phyloP scores from a whole-genome alignment of 163 green algal species.

The Smithsoniella earleae region DNA sequence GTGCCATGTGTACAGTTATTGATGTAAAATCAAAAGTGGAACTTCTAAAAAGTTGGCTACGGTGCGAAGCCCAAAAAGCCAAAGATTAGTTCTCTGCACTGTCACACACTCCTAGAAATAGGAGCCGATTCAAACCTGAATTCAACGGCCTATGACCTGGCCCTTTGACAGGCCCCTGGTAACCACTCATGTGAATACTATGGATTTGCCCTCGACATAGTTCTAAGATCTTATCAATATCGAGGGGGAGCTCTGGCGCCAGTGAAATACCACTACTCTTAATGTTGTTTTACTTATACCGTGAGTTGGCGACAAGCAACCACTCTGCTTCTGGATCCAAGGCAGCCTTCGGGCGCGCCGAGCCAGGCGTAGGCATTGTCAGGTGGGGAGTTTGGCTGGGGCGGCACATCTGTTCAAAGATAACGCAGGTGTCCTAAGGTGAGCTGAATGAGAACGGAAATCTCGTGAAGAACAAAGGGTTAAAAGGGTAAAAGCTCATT shows the following conservation, averaged over 20 bases:
- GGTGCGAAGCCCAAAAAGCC: too few relatives aligned
- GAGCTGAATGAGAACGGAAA: constrained; percentile 88
- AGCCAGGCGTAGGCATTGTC: constrained; percentile 84
- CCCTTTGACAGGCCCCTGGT: too few relatives aligned
- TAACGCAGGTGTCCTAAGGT: constrained; percentile 91
- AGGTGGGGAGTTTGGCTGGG: constrained; percentile 84
- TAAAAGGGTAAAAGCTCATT: constrained; percentile 91
- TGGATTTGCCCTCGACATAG: too few relatives aligned
- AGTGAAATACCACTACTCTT: constrained; percentile 81
- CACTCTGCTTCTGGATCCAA: constrained; percentile 69
- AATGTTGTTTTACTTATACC: constrained; percentile 86
- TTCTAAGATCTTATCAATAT: too few relatives aligned
- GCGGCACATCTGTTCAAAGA: constrained; percentile 89
- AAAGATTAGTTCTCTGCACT: too few relatives aligned
- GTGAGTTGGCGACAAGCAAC: constrained; percentile 66
- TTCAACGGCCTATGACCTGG: too few relatives aligned
- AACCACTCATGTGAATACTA: too few relatives aligned
- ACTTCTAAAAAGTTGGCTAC: too few relatives aligned
- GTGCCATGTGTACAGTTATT: too few relatives aligned
- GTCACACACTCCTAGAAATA: too few relatives aligned
- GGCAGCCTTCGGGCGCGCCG: constrained; percentile 42
- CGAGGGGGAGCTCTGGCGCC: constrained; percentile 52
- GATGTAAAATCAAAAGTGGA: too few relatives aligned
- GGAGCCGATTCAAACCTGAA: too few relatives aligned
- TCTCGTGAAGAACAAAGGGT: constrained; percentile 88